phyloP scores from a whole-genome alignment of 2,329 filamentous ascomycete genomes.

The Leptographium galeiforme region DNA sequence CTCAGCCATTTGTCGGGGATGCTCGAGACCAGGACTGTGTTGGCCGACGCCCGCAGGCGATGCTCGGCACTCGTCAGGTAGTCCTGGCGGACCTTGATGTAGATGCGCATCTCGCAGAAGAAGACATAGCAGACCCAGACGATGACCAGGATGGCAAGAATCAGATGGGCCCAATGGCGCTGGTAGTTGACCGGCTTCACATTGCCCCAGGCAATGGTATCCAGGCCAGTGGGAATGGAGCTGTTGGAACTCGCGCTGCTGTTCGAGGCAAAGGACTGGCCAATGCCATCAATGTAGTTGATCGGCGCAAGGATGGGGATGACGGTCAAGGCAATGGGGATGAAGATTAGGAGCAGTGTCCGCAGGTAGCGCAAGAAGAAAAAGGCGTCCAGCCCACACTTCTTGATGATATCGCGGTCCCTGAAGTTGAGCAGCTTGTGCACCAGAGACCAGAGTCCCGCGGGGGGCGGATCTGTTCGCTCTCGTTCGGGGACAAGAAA shows the following conservation, averaged over 20 bases:
- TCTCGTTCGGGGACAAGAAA: conserved; percentile 78
- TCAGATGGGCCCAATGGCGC: conserved; percentile 72
- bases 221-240: conserved; percentile 44
- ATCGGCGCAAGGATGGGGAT: conserved; percentile 77
- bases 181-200: conserved; percentile 50
- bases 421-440: conserved; percentile 51
- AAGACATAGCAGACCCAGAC: conserved; percentile 78
- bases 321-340: conserved; percentile 65
- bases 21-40: conserved; percentile 82
- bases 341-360: conserved; percentile 74
- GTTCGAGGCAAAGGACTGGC: conserved; percentile 35
- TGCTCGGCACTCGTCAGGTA: conserved; percentile 93
- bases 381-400: conserved; percentile 92
- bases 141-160: conserved; percentile 66
- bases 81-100: conserved; percentile 86
- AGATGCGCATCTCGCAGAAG: conserved; percentile 73
- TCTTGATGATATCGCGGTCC: conserved; percentile 77
- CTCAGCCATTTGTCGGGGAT: conserved; percentile 88
- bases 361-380: conserved; percentile 85
- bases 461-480: conserved; percentile 61
- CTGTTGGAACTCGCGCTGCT: conserved; percentile 20
- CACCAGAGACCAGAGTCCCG: conserved; percentile 36
- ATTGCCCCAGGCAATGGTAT: conserved; percentile 80
- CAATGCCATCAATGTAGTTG: conserved; percentile 61
- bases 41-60: conserved; percentile 82